A percentile compares a stretch with the other conserved stretches of the same genome.
These are phyloP conservation scores for Eucommia ulmoides DNA, from an alignment of 257 asterid species.

Conservation along the genomic window DNA sequence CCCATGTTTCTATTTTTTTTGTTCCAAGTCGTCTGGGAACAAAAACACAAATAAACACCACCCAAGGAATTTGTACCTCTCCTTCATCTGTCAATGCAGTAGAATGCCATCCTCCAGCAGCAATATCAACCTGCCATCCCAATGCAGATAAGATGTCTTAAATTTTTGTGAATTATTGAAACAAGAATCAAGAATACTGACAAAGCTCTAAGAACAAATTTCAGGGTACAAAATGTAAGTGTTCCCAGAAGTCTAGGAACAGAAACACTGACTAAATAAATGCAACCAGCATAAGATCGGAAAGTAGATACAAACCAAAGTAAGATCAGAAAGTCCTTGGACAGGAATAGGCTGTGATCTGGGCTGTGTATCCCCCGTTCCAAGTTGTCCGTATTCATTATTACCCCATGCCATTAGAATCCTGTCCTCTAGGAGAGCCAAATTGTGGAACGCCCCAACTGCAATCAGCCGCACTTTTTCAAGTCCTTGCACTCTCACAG, in stretches of 20 bases:
- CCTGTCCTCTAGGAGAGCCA: constrained; percentile 86
- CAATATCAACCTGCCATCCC: constrained; percentile 74
- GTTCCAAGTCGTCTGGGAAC: too few relatives aligned
- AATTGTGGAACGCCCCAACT: constrained; percentile 95
- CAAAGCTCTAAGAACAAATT: too few relatives aligned
- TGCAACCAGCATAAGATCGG: too few relatives aligned
- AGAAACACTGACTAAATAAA: too few relatives aligned
- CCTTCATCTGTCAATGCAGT: constrained; percentile 92
- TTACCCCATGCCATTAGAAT: constrained; percentile 93
- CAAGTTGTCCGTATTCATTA: constrained; percentile 97
- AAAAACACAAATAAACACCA: neutral
- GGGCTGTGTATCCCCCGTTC: constrained; percentile 98
- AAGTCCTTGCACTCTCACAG: constrained; percentile 92
- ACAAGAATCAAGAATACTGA: too few relatives aligned
- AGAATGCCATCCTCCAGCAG: constrained; percentile 99
- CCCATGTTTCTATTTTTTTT: too few relatives aligned
- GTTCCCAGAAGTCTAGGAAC: too few relatives aligned
- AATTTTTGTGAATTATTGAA: too few relatives aligned
- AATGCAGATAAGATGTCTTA: constrained; percentile 1
- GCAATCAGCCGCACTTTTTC: constrained; percentile 68
- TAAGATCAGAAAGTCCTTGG: constrained; percentile 74
- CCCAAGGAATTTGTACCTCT: constrained; percentile 37
- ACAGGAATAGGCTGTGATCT: constrained; percentile 92
- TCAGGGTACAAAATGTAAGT: neutral
- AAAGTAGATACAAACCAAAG: constrained; percentile 49